Evolutionary conservation across 495 filamentous ascomycete genomes (phyloP), one percentile per base, ranked within the genome.

Genomic region (Rostrohypoxylon terebratum): DNA sequence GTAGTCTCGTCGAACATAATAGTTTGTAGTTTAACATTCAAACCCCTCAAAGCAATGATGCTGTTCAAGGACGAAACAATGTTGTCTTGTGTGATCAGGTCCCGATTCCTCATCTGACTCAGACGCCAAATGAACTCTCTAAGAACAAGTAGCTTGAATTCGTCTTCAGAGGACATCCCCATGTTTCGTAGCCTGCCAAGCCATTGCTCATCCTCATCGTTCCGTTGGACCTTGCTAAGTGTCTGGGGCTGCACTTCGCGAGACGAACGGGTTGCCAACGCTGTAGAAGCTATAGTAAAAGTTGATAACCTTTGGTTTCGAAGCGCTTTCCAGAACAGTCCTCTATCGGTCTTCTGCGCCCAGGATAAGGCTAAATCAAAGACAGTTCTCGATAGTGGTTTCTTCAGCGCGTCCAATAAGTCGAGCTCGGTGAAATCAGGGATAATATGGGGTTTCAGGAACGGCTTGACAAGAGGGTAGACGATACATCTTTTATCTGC

Each of bases 151-250:
- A 99, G 81, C 76, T 99, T 99, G 71, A 91, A 88, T 64, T 99
- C 96, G 72, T 99, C 96, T 48, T 97, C 94, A 0, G 82, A 66
- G 1, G 83, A 79, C 87, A 99, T 92, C 0, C 96, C 95, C 40
- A 96, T 87, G 68, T 92, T 94, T 33, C 93, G 87, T 33, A 99
- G 81, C 57, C 92, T 88, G 18, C 83, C 82, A n/a, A 99, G 83
- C 96, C 96, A 99, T 74, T 94, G 90, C 63, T 98, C 94, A 78
- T 99, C 96, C 77, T 98, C 95, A n/a, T 97, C 94, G 73, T 95
- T 97, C 75, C 88, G 94, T 0, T 84, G 70, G 1, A 89, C 73
- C 75, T 84, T 88, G 55, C 77, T 81, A 0, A 83, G 66, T 14
- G 78, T 71, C 33, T 79, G 75, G 42, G 76, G 71, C 59, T 78